phyloP scores from a whole-genome alignment of 2,329 filamentous ascomycete species.

The Chaetomium sp. region DNA sequence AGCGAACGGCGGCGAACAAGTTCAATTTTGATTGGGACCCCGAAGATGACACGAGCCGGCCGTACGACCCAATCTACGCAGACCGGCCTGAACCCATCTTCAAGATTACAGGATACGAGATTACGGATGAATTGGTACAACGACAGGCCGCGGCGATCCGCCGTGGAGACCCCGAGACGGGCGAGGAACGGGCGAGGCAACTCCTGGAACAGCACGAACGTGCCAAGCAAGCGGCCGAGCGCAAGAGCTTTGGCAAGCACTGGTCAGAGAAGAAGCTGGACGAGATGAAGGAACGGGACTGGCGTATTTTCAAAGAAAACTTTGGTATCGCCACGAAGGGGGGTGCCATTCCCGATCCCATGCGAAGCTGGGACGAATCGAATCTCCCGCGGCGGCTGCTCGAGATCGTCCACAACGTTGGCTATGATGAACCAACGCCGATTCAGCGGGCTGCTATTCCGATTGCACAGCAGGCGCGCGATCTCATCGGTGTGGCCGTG shows the following conservation, averaged over 20 bases:
- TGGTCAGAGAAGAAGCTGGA: slow-evolving; percentile 91
- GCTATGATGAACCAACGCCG: slow-evolving; percentile 84
- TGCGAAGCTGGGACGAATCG: slow-evolving; percentile 91
- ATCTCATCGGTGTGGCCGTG: slow-evolving; percentile 96
- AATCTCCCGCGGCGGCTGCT: slow-evolving; percentile 69
- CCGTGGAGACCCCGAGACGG: slow-evolving; percentile 68
- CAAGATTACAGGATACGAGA: slow-evolving; percentile 45
- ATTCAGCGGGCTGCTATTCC: slow-evolving; percentile 94
- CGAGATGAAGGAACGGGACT: slow-evolving; percentile 95
- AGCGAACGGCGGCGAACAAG: slow-evolving; percentile 88
- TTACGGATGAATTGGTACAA: slow-evolving; percentile 47
- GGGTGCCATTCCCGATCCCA: slow-evolving; percentile 85
- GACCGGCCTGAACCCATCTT: slow-evolving; percentile 60
- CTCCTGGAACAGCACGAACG: slow-evolving; percentile 80
- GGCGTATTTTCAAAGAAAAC: slow-evolving; percentile 99
- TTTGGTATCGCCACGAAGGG: slow-evolving; percentile 96
- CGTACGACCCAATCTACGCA: slow-evolving; percentile 77
- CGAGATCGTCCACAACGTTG: slow-evolving; percentile 74
- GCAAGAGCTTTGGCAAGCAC: slow-evolving; percentile 78
- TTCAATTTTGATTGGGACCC: slow-evolving; percentile 99
- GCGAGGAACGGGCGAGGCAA: slow-evolving; percentile 66
- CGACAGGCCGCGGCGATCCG: slow-evolving; percentile 64
- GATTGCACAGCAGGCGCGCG: slow-evolving; percentile 83
- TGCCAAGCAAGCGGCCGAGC: slow-evolving; percentile 63
- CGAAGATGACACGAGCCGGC: slow-evolving; percentile 82